phyloP scores from a whole-genome alignment of 352 stramenopile genomes.

The Blastocystis sp. region DNA sequence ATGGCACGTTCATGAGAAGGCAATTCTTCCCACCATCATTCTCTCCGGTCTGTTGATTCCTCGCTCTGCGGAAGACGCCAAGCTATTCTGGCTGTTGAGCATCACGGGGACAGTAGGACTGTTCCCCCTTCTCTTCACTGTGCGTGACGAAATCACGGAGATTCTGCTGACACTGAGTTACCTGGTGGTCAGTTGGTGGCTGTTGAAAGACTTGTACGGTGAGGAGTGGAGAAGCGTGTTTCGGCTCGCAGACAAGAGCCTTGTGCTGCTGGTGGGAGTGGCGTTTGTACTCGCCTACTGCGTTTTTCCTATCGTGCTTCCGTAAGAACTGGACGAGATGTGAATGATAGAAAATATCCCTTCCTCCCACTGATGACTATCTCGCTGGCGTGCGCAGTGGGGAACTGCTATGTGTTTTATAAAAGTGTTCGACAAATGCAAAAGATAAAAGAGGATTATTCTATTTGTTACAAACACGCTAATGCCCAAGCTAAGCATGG shows the following conservation, averaged over 20 bases:
- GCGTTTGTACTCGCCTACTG: background rate
- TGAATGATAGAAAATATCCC: slow-evolving; percentile 26
- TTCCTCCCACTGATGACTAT: slow-evolving; percentile 77
- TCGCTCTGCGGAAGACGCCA: slow-evolving; percentile 75
- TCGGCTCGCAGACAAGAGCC: background rate
- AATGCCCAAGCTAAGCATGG: background rate
- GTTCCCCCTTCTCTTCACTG: slow-evolving; percentile 77
- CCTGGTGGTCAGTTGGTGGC: slow-evolving; percentile 70
- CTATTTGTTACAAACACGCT: background rate
- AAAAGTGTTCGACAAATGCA: slow-evolving; percentile 71
- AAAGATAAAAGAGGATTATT: slow-evolving; percentile 65
- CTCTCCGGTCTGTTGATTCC: slow-evolving; percentile 68
- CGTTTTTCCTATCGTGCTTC: background rate
- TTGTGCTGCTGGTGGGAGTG: background rate
- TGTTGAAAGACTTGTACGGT: slow-evolving; percentile 72
- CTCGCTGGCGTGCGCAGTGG: slow-evolving; percentile 72
- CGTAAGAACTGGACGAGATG: slow-evolving; percentile 65
- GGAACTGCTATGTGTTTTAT: slow-evolving; percentile 76
- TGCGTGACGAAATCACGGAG: slow-evolving; percentile 74
- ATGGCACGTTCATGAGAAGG: slow-evolving; percentile 99
- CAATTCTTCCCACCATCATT: slow-evolving; percentile 74
- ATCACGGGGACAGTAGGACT: slow-evolving; percentile 73
- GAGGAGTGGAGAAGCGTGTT: slow-evolving; percentile 61
- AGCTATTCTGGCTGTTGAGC: slow-evolving; percentile 75
- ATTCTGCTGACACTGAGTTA: slow-evolving; percentile 72